Percentiles rank a stretch among this genome's conserved stretches.
These are phyloP conservation scores for Flaveria robusta DNA, from an alignment of 129 eudicot species.

Conservation along the genomic window DNA sequence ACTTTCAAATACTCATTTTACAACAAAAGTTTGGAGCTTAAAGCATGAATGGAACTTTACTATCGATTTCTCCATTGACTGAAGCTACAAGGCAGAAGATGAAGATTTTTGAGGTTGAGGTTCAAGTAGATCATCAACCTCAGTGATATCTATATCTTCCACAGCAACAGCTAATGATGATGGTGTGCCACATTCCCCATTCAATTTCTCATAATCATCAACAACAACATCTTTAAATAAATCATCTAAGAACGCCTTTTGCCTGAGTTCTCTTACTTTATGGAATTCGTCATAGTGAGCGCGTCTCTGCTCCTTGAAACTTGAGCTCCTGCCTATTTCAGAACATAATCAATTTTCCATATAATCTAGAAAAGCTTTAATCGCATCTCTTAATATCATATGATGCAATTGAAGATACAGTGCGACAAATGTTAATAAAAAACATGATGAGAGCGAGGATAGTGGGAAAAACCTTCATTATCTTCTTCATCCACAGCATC, in stretches of 20 bases:
- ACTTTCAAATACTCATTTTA: constrained; percentile 4
- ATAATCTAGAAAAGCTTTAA: not conserved
- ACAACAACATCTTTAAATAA: constrained; percentile 64
- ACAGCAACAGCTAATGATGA: constrained; percentile 52
- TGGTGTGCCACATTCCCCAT: constrained; percentile 39
- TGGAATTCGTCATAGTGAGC: constrained; percentile 89
- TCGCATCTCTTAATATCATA: not conserved
- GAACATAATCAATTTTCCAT: constrained; percentile 28
- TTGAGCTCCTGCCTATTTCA: constrained; percentile 49
- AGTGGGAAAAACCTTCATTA: constrained; percentile 44
- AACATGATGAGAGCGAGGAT: not conserved
- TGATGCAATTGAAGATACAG: constrained; percentile 3
- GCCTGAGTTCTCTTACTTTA: constrained; percentile 70
- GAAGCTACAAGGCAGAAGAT: not conserved
- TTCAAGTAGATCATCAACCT: constrained; percentile 25
- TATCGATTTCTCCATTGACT: not conserved
- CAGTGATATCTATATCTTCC: constrained; percentile 51
- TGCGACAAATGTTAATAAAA: not conserved
- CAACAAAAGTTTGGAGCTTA: constrained; percentile 22
- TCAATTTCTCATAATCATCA: constrained; percentile 21
- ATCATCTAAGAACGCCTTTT: constrained; percentile 56
- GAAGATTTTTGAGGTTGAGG: constrained; percentile 24
- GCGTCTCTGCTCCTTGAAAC: constrained; percentile 81
- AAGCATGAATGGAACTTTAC: constrained; percentile 4
- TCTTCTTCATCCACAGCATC: constrained; percentile 86